These are phyloP conservation scores for Huntiella moniliformis DNA, from an alignment of 2,329 filamentous ascomycete genomes.

Conservation along the genomic window DNA sequence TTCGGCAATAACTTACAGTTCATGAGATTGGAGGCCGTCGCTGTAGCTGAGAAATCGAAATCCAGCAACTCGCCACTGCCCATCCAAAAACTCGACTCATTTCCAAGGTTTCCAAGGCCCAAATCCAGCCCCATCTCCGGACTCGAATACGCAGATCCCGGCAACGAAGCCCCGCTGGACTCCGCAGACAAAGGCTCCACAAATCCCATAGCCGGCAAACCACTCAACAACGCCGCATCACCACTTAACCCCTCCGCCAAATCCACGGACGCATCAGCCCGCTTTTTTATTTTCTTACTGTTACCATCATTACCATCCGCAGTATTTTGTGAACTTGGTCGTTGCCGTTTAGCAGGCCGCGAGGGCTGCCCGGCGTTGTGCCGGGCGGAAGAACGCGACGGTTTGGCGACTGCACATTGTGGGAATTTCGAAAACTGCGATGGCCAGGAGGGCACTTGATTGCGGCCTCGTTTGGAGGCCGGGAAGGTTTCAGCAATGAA, in stretches of 20 bases:
- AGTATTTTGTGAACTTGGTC: neutral
- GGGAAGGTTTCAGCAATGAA: constrained; percentile 1
- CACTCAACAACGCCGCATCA: neutral
- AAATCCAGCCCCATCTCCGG: constrained; percentile 5
- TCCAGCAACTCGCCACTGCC: neutral
- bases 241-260: neutral
- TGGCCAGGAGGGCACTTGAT: constrained; percentile 7
- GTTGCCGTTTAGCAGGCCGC: neutral
- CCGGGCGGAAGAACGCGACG: constrained; percentile 3
- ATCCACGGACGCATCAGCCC: neutral
- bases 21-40: constrained; percentile 1
- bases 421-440: neutral
- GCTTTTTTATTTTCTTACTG: neutral
- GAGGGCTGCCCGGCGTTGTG: neutral
- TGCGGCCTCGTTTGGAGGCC: constrained; percentile 10
- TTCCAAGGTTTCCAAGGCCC: constrained; percentile 1
- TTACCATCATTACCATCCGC: neutral
- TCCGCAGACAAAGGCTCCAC: constrained; percentile 1
- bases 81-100: constrained; percentile 2
- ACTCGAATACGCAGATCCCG: constrained; percentile 7
- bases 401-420: neutral
- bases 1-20: constrained; percentile 1
- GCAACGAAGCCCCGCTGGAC: neutral
- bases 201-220: neutral
- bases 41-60: neutral